These are phyloP conservation scores for Pyrenophora seminiperda DNA, from an alignment of 2,329 filamentous ascomycete genomes.

Conservation along the genomic window DNA sequence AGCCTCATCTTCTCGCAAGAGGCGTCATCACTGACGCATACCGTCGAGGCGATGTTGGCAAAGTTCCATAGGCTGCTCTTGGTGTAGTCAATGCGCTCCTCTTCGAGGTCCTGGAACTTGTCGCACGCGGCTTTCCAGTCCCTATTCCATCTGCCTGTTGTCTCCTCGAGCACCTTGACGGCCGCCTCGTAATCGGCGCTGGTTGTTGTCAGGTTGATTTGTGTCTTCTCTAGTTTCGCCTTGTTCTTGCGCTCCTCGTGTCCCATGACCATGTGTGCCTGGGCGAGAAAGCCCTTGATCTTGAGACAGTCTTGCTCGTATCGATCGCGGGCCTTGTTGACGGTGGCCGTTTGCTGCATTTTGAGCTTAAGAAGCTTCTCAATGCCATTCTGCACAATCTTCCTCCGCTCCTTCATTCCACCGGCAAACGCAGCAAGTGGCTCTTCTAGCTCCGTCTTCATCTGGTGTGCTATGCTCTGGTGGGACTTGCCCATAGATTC, in stretches of 20 bases:
- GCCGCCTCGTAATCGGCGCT: constrained; percentile 93
- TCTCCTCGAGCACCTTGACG: constrained; percentile 92
- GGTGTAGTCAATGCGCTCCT: constrained; percentile 94
- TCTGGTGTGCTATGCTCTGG: constrained; percentile 85
- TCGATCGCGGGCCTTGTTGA: constrained; percentile 94
- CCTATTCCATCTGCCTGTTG: constrained; percentile 92
- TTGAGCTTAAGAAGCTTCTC: constrained; percentile 95
- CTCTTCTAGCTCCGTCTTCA: constrained; percentile 96
- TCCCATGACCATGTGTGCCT: constrained; percentile 99
- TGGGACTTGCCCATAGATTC: constrained; percentile 95
- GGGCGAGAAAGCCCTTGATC: constrained; percentile 97
- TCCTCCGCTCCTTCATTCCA: constrained; percentile 93
- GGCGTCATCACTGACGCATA: constrained; percentile 95
- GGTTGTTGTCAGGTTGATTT: constrained; percentile 88
- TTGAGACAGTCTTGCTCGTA: constrained; percentile 98
- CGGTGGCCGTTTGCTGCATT: constrained; percentile 83
- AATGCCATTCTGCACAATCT: constrained; percentile 92
- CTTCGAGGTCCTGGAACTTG: constrained; percentile 98
- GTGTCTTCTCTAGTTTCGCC: constrained; percentile 97
- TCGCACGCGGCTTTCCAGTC: constrained; percentile 98
- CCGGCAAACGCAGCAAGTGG: constrained; percentile 89
- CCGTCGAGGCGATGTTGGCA: constrained; percentile 94
- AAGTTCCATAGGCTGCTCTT: constrained; percentile 99
- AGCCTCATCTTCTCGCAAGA: constrained; percentile 92
- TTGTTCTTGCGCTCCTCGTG: constrained; percentile 99